Percentiles rank a stretch among this genome's conserved stretches.
phyloP scores from a whole-genome alignment of 2,329 filamentous ascomycete genomes.

The Aureobasidium mangrovei region DNA sequence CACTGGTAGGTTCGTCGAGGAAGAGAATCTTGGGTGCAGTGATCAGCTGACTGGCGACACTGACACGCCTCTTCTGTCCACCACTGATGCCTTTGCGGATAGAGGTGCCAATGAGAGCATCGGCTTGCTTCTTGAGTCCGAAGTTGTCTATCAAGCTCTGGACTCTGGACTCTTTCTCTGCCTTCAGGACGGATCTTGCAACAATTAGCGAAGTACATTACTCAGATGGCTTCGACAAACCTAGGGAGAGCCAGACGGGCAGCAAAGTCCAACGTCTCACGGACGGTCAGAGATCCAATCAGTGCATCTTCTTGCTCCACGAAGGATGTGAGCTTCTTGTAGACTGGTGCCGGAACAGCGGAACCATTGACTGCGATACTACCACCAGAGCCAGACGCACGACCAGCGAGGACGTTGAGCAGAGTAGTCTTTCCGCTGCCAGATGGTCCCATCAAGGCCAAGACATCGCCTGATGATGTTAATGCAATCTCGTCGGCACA shows the following conservation, averaged over 20 bases:
- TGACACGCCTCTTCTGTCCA: conserved; percentile 70
- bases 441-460: conserved; percentile 69
- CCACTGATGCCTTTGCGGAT: conserved; percentile 73
- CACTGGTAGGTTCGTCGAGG: conserved; percentile 72
- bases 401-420: conserved; percentile 64
- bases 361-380: conserved; percentile 53
- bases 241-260: conserved; percentile 51
- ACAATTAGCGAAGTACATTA: neutral
- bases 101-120: conserved; percentile 67
- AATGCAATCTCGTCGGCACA: neutral
- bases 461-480: conserved; percentile 48
- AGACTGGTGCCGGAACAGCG: conserved; percentile 38
- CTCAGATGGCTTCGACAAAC: conserved; percentile 15
- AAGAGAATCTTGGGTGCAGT: conserved; percentile 71
- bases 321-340: conserved; percentile 51
- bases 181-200: conserved; percentile 39
- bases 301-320: conserved; percentile 81
- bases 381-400: conserved; percentile 42
- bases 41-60: conserved; percentile 69
- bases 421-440: conserved; percentile 70
- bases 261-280: conserved; percentile 68
- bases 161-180: conserved; percentile 51
- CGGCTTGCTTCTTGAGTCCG: conserved; percentile 57
- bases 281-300: conserved; percentile 67
- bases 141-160: conserved; percentile 58